A percentile compares a stretch with the other conserved stretches of the same genome.
phyloP scores from a whole-genome alignment of 306 rosid species.

The Lablab purpureus region DNA sequence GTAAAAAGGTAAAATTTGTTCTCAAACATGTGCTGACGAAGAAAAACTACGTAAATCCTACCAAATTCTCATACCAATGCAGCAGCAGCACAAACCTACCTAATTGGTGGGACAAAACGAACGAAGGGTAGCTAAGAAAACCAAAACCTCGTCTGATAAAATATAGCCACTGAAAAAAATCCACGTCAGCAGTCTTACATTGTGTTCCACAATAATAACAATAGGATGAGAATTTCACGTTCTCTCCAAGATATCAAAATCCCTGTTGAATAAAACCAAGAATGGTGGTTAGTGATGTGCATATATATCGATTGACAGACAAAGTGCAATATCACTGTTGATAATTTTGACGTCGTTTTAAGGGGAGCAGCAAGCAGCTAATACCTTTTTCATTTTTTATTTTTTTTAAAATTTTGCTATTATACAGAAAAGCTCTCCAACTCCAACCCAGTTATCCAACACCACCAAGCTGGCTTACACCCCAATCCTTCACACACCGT shows the following conservation, averaged over 20 bases:
- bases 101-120: conserved; percentile 7
- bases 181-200: conserved; percentile 25
- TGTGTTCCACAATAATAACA: conserved; percentile 1
- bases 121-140: not conserved
- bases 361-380: not conserved
- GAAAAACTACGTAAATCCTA: conserved; percentile 19
- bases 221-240: not conserved
- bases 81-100: conserved; percentile 32
- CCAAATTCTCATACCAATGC: not conserved
- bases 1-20: conserved; percentile 2
- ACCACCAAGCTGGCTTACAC: conserved; percentile 53
- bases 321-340: conserved; percentile 49
- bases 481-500: conserved; percentile 49
- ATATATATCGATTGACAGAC: not conserved
- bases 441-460: conserved; percentile 54
- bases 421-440: conserved; percentile 46
- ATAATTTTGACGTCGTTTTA: conserved; percentile 8
- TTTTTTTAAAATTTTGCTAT: not conserved
- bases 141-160: not conserved
- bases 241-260: conserved; percentile 26
- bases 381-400: not conserved
- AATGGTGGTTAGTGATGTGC: conserved; percentile 44
- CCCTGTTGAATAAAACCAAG: conserved; percentile 27
- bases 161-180: not conserved
- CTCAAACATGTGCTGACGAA: conserved; percentile 2